Base-by-base conservation (phyloP, 1,139 yeast genomes). In the Kodamaea suecica region DNA sequence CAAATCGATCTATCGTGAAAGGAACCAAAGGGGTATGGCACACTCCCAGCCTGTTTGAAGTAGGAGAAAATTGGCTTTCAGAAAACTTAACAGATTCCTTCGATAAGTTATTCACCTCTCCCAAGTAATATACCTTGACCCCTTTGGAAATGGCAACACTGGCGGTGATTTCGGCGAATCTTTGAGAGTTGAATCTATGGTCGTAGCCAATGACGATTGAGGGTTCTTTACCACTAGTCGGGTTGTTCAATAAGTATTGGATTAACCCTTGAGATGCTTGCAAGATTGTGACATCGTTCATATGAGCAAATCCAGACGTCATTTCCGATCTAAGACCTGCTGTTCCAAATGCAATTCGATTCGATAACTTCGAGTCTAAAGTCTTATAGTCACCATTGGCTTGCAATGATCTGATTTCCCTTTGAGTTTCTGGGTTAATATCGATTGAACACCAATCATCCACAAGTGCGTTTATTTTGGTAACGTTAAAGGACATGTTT, bases 11-110 rank as follows among this genome's bases (percentile, higher is more conserved):
- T 19, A 92, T 82, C 0, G 85, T 79, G 59, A 84, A 90, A 1
- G 98, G 97, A 1, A 92, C 97, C 56, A 87, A 59, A 1, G 98
- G 98, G 0, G 98, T 92, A 45, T 88, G 95, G 6, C 83, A 88
- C 36, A 63, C 59, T n/a, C 52, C 45, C 2, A 38, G 34, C 5
- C 48, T 42, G 4, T 14, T 44, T 13, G 41, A 38, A 17, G 31
- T 42, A 3, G 45, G 47, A 2, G 17, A 30, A 19, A 20, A 20
- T 10, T 30, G 16, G 11, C 29, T 17, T 4, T 23, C 17, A 4
- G 39, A 32, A 13, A 33, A 36, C 17, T 40, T 29, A 3, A 34
- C 27, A 2, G 69, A 50, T 25, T 61, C 68, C 2, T 54, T 56
- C 0, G 72, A 68, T 2, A 68, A 50, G 14, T 40, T 42, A 6